phyloP scores from a whole-genome alignment of 2,329 filamentous ascomycete genomes.

The Bipolaris victoriae region DNA sequence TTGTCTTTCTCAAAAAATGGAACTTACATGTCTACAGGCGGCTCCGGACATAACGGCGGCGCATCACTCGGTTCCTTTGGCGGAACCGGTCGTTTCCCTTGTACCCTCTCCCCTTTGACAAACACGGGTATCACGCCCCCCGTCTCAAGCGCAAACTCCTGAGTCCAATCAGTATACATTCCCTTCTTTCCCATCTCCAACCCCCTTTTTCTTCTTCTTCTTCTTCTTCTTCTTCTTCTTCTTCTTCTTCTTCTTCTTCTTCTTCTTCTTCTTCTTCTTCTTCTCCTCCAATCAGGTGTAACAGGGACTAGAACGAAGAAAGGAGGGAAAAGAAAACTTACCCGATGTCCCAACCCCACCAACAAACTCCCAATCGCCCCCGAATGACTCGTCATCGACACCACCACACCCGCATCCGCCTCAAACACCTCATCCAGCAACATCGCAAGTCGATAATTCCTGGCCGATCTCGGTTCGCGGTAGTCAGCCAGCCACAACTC shows the following conservation, averaged over 20 bases:
- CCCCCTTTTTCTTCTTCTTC: background rate
- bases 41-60: slow-evolving; percentile 36
- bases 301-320: too few relatives aligned
- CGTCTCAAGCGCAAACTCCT: slow-evolving; percentile 63
- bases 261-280: too few relatives aligned
- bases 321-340: slow-evolving; percentile 2
- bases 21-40: slow-evolving; percentile 12
- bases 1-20: background rate
- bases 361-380: slow-evolving; percentile 64
- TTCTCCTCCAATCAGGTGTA: background rate
- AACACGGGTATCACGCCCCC: slow-evolving; percentile 72
- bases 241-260: too few relatives aligned
- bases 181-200: background rate
- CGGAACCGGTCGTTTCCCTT: slow-evolving; percentile 36
- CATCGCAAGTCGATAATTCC: slow-evolving; percentile 31
- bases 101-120: slow-evolving; percentile 62
- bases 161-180: background rate
- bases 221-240: too few relatives aligned
- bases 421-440: slow-evolving; percentile 64
- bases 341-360: slow-evolving; percentile 62
- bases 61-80: slow-evolving; percentile 42
- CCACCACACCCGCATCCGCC: slow-evolving; percentile 49
- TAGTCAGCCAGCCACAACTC: slow-evolving; percentile 56
- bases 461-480: slow-evolving; percentile 36
- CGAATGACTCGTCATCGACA: slow-evolving; percentile 65